These are phyloP conservation scores for Guadua angustifolia DNA, from an alignment of 176 grass and related monocot genomes.

Conservation along the genomic window DNA sequence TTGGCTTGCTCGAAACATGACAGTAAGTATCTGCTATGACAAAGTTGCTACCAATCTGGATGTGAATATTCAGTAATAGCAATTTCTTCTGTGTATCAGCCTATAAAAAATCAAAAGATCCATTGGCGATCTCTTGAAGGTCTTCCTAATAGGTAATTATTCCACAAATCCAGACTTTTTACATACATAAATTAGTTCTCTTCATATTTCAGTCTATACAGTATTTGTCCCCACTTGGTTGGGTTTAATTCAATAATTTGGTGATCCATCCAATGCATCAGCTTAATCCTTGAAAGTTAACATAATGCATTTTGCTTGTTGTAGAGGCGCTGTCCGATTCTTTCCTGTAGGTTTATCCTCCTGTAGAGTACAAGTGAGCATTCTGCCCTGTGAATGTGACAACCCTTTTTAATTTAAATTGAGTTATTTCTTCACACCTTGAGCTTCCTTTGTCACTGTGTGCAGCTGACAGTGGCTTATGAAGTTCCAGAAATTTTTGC, in stretches of 20 bases:
- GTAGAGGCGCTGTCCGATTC: constrained; percentile 91
- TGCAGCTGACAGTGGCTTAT: constrained; percentile 90
- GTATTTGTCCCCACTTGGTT: not conserved
- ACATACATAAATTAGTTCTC: constrained; percentile 4
- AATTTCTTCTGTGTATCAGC: constrained; percentile 56
- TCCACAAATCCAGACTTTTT: not conserved
- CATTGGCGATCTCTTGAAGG: constrained; percentile 98
- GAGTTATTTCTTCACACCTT: constrained; percentile 24
- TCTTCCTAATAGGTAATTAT: constrained; percentile 79
- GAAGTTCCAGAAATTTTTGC: constrained; percentile 86
- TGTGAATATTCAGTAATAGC: constrained; percentile 24
- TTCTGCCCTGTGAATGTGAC: constrained; percentile 14
- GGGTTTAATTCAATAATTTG: constrained; percentile 2
- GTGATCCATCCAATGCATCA: not conserved
- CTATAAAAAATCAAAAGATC: constrained; percentile 94
- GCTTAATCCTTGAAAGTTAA: not conserved
- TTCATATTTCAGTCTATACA: not conserved
- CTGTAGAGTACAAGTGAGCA: constrained; percentile 86
- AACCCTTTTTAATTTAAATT: not conserved
- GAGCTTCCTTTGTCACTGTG: not conserved
- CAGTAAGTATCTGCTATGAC: constrained; percentile 43
- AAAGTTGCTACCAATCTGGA: constrained; percentile 5
- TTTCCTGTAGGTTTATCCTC: constrained; percentile 70
- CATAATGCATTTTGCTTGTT: constrained; percentile 37
- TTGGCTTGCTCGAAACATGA: constrained; percentile 95